Conservation (phyloP, 306 rosid genomes). For the Erythrophleum fordii region DNA sequence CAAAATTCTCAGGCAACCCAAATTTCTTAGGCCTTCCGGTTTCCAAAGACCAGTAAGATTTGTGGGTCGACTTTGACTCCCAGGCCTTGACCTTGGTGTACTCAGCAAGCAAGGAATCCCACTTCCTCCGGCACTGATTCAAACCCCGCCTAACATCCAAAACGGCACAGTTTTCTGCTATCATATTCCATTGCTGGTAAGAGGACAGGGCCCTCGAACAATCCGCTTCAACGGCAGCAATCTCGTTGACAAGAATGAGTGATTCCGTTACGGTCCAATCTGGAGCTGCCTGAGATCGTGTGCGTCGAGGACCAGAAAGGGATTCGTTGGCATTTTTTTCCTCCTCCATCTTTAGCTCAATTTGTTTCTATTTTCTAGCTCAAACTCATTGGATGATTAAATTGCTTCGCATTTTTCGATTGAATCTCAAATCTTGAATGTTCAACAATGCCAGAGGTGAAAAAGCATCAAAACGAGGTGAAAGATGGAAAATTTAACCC, state of each 20-base stretch:
- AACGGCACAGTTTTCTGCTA: slow-evolving; percentile 62
- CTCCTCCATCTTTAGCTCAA: slow-evolving; percentile 2
- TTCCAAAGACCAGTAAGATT: slow-evolving; percentile 45
- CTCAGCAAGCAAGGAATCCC: slow-evolving; percentile 52
- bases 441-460: background rate
- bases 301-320: slow-evolving; percentile 41
- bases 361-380: background rate
- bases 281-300: slow-evolving; percentile 60
- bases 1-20: slow-evolving; percentile 61
- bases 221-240: slow-evolving; percentile 63
- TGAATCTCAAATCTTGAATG: background rate
- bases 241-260: slow-evolving; percentile 59
- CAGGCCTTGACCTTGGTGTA: slow-evolving; percentile 35
- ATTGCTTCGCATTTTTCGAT: background rate
- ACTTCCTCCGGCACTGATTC: slow-evolving; percentile 59
- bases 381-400: background rate
- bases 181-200: slow-evolving; percentile 64
- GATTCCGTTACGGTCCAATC: slow-evolving; percentile 53
- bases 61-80: slow-evolving; percentile 31
- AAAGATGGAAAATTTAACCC: background rate
- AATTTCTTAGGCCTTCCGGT: slow-evolving; percentile 40
- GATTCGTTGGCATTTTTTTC: slow-evolving; percentile 28
- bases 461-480: background rate
- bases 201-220: slow-evolving; percentile 51
- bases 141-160: slow-evolving; percentile 49